Conservation (phyloP, 495 filamentous ascomycete genomes). For the Aspergillus leporis region DNA sequence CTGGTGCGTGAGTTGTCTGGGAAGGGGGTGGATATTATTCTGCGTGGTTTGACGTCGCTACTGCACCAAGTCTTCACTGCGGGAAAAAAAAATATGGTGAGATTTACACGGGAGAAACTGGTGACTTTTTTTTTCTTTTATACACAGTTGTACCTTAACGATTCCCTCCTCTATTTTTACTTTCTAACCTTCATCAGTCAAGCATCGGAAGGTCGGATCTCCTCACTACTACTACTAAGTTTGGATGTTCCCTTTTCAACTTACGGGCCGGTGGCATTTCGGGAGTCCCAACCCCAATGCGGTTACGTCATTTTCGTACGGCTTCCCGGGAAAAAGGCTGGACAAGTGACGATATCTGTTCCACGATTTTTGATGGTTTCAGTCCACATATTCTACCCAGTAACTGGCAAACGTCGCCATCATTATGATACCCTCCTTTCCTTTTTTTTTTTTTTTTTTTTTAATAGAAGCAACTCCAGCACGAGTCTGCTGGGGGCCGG, state of each 20-base stretch:
- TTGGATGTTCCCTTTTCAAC: background rate
- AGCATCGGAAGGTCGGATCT: background rate
- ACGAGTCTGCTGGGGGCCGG: background rate
- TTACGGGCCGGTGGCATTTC: slow-evolving; percentile 14
- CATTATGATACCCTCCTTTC: slow-evolving; percentile 1
- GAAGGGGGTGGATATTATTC: slow-evolving; percentile 9
- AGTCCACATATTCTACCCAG: slow-evolving; percentile 3
- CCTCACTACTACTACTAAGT: too few relatives aligned
- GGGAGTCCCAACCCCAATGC: slow-evolving; percentile 9
- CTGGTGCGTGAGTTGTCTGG: slow-evolving; percentile 20
- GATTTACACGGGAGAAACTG: background rate
- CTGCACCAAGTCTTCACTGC: slow-evolving; percentile 4
- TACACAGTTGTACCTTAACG: background rate
- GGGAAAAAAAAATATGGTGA: slow-evolving; percentile 15
- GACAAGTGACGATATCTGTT: slow-evolving; percentile 2
- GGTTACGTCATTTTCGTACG: slow-evolving; percentile 12
- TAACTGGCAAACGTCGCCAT: background rate
- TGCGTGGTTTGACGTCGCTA: background rate
- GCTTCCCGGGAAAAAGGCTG: slow-evolving; percentile 8
- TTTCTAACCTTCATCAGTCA: background rate
- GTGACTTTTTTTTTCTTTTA: background rate
- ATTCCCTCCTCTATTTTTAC: background rate
- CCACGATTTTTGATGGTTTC: slow-evolving; percentile 16
- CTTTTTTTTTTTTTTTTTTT: background rate
- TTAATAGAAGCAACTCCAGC: background rate